Percentiles rank a stretch among this genome's conserved stretches.
These are phyloP conservation scores for Parastagonospora nodorum DNA, from an alignment of 2,329 filamentous ascomycete species.

Conservation along the genomic window DNA sequence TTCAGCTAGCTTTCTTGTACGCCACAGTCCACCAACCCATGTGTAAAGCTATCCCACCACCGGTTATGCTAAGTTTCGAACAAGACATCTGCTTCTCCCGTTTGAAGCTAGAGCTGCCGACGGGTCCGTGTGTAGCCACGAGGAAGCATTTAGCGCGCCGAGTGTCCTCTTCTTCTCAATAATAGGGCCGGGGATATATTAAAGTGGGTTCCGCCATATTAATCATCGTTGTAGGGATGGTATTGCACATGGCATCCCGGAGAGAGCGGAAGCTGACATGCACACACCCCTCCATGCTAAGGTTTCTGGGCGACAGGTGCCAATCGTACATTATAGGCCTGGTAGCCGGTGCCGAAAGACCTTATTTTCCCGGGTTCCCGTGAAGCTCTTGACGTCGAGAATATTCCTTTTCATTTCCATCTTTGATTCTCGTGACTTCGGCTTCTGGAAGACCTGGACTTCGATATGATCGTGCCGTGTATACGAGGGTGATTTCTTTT, in stretches of 20 bases:
- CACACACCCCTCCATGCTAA: slow-evolving; percentile 4
- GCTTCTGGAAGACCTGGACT: not conserved
- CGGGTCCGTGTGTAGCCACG: not conserved
- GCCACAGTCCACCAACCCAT: too few relatives aligned
- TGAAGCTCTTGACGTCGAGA: not conserved
- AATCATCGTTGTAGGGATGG: slow-evolving; percentile 2
- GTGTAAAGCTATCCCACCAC: not conserved
- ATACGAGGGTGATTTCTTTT: slow-evolving; percentile 12
- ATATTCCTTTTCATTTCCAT: not conserved
- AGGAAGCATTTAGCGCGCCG: not conserved
- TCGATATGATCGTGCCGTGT: slow-evolving; percentile 24
- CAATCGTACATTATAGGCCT: slow-evolving; percentile 31
- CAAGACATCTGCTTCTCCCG: slow-evolving; percentile 1
- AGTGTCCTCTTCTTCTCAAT: not conserved
- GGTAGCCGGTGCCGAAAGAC: slow-evolving; percentile 1
- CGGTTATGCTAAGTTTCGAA: slow-evolving; percentile 8
- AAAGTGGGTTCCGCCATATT: slow-evolving; percentile 18
- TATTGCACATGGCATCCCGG: slow-evolving; percentile 8
- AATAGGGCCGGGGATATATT: slow-evolving; percentile 11
- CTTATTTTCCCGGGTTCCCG: not conserved
- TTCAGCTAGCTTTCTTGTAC: not conserved
- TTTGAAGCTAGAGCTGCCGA: not conserved
- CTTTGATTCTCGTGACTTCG: not conserved
- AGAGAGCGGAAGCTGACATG: slow-evolving; percentile 1
- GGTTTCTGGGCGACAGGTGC: slow-evolving; percentile 7